Conservation (phyloP, 345 rosid species). For the Reutealis trisperma region DNA sequence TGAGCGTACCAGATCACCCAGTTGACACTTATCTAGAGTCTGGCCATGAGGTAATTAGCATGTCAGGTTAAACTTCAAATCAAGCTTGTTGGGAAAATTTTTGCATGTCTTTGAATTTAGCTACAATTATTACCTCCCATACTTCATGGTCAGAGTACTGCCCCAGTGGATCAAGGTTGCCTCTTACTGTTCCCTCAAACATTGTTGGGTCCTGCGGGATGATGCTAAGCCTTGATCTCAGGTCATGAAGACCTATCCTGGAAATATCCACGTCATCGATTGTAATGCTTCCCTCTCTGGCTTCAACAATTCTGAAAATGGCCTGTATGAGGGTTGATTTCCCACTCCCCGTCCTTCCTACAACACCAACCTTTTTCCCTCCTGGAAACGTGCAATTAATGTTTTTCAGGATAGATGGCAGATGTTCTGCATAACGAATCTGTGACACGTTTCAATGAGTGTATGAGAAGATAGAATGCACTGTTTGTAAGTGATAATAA, state of each 20-base stretch:
- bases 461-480: neutral
- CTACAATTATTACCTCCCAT: constrained; percentile 67
- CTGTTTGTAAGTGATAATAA: neutral
- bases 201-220: constrained; percentile 96
- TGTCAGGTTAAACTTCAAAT: constrained; percentile 7
- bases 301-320: constrained; percentile 81
- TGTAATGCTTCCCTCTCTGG: constrained; percentile 78
- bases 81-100: neutral
- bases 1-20: constrained; percentile 62
- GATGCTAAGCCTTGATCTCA: constrained; percentile 86
- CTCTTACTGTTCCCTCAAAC: constrained; percentile 90
- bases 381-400: constrained; percentile 83
- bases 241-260: constrained; percentile 84
- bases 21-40: constrained; percentile 86
- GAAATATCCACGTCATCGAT: constrained; percentile 76
- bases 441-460: constrained; percentile 25
- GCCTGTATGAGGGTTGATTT: constrained; percentile 93
- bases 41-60: constrained; percentile 20
- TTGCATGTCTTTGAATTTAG: neutral
- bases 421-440: constrained; percentile 92
- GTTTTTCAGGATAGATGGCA: constrained; percentile 79
- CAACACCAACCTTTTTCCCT: constrained; percentile 82
- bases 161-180: constrained; percentile 76
- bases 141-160: constrained; percentile 62
- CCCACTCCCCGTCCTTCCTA: constrained; percentile 96